Evolutionary conservation across 2,329 filamentous ascomycete genomes (phyloP), one percentile per base, ranked within the genome.

Genomic region (Periconia macrospinosa): DNA sequence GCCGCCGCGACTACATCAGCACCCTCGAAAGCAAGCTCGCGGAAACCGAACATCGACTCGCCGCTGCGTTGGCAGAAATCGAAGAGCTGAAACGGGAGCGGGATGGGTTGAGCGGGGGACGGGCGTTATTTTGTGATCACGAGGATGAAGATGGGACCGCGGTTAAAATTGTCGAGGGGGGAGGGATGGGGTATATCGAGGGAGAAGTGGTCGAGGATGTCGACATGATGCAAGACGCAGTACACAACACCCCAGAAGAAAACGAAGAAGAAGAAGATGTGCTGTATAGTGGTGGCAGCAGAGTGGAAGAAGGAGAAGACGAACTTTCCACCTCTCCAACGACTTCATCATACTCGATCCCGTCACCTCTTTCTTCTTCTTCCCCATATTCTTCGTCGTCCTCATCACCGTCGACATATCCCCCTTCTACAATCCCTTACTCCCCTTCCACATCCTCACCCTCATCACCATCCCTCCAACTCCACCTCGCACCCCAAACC

Each of bases 1-100:
- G 76, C 30, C 71, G 75, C 41, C 76, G 74, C 45, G 69, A 72
- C 37, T 70, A 74, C 37, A 72, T 81, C 23, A 61, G 70, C 1
- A 68, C 71, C 1, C 65, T 80, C 1, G 77, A 79, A 58, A 50
- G 62, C 17, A 63, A 63, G 54, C 62, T 73, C 8, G 59, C 61
- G 11, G 67, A 71, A 8, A 61, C 66, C 5, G 67, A 73, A 41
- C 45, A 53, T n/a, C 53, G 61, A 47, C 57, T 73, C 1, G 59
- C 56, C 1, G 62, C 59, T 6, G 67, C 68, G 6, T 52, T 59
- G 27, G 57, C 57, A 8, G 70, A 73, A 41, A 67, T 72, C 15
- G 65, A 47, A 2, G 41, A 27, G n/a, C 48, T 72, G 30, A 63
- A 59, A 45, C 48, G 53, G 18, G 54, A 67, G 49, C 56, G 57